A percentile compares a stretch with the other conserved stretches of the same genome.
Evolutionary conservation across 2,329 filamentous ascomycete species (phyloP).

Genomic region (Rosellinia necatrix): DNA sequence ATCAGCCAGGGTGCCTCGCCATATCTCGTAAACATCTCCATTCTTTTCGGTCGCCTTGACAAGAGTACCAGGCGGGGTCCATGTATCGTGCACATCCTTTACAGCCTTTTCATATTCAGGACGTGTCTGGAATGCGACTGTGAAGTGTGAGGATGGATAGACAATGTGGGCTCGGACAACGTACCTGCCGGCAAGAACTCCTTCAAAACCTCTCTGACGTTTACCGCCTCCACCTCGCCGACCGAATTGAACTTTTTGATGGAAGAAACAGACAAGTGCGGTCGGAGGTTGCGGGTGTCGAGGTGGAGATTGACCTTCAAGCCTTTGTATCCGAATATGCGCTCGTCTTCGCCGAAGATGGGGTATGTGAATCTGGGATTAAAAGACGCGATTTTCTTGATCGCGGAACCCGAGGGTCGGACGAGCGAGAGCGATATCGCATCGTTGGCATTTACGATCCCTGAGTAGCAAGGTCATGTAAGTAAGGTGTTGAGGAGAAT

Average conservation of each 20-base stretch:
- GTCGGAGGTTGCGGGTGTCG: slow-evolving; percentile 74
- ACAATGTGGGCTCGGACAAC: slow-evolving; percentile 31
- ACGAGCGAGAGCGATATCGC: slow-evolving; percentile 61
- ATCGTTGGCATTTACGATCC: slow-evolving; percentile 65
- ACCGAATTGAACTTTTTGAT: slow-evolving; percentile 71
- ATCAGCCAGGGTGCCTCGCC: slow-evolving; percentile 77
- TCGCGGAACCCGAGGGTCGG: slow-evolving; percentile 38
- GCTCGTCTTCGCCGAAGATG: slow-evolving; percentile 91
- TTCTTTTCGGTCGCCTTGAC: slow-evolving; percentile 67
- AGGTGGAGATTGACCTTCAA: slow-evolving; percentile 75
- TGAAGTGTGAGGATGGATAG: slow-evolving; percentile 25
- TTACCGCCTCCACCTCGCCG: slow-evolving; percentile 69
- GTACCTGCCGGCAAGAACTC: slow-evolving; percentile 70
- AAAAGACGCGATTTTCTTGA: slow-evolving; percentile 70
- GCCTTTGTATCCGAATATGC: slow-evolving; percentile 86
- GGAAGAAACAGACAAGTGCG: slow-evolving; percentile 73
- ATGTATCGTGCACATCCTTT: slow-evolving; percentile 49
- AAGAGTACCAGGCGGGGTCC: slow-evolving; percentile 76
- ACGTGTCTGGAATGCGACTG: slow-evolving; percentile 70
- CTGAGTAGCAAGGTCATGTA: slow-evolving; percentile 40
- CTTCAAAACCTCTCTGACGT: slow-evolving; percentile 68
- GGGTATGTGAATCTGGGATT: slow-evolving; percentile 87
- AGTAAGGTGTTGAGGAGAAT: neutral
- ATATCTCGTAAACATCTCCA: slow-evolving; percentile 75
- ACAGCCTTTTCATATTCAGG: slow-evolving; percentile 66